Base-by-base conservation (phyloP, 73 alveolate genomes). In the Stentor coeruleus region DNA sequence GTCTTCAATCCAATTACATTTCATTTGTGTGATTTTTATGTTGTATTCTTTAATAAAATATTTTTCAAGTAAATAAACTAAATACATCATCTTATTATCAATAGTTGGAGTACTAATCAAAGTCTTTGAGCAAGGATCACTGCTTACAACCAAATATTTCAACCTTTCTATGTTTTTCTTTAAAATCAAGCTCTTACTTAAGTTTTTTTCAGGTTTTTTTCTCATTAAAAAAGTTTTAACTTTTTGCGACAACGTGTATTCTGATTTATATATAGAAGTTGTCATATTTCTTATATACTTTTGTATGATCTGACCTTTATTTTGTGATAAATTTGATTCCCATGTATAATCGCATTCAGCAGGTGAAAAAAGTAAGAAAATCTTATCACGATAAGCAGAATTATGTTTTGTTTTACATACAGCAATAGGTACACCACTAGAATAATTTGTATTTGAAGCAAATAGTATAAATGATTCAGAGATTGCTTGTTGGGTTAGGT, bases 371-470 rank as follows among this genome's bases (percentile, higher is more conserved):
- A 60, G 80, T 14, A 35, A 11, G 11, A 6, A 14, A 35, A 11
- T 14, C 14, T 14, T 6, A 60, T 60, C 80, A 28, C 41, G 41
- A 28, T 14, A 60, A 28, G 80, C 28, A 28, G 37, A 28, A 28
- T 38, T 35, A 14, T 35, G 20, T 26, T 11, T 6, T 6, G 14
- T 14, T 35, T 60, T 60, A 6, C 80, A 60, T 26, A 60, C 6
- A 60, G 80, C 80, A 28, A 60, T n/a, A 60, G 80, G 80, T 6
- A 28, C 37, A 35, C 41, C 37, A 11, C 28, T 26, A n/a, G n/a
- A n/a, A n/a, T n/a, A n/a, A 28, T 60, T n/a, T 6, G 37, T 11
- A 28, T 26, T 28, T 6, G 37, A 6, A 28, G 41, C 41, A 26
- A 60, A 60, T 6, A 60, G 41, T 60, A 14, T 38, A 28, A 60